Evolutionary conservation across 768 basidiomycete species (phyloP), one percentile per base, ranked within the genome.

Genomic region (Russula abietina): DNA sequence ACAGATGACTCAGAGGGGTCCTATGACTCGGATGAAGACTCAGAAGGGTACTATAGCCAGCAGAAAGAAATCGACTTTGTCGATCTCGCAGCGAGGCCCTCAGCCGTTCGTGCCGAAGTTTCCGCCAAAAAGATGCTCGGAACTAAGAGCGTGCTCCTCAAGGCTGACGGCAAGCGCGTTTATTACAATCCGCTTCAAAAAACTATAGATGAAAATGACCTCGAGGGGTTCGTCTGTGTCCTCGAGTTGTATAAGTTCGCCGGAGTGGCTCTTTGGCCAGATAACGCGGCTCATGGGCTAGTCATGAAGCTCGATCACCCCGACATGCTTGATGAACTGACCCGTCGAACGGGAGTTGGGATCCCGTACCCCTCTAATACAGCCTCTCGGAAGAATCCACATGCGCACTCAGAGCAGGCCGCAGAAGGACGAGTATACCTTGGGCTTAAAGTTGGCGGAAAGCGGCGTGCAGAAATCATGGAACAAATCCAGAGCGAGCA

Each of bases 381-480:
- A 66, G 78, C 71, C n/a, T n/a, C n/a, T n/a, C n/a, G n/a, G 16
- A 70, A 70, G 2, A 71, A 71, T 11, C 69, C 71, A 8, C 71
- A 73, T 22, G 60, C 67, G 14, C 68, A 28, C 62, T 63, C 45
- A 76, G 78, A 65, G 77, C 79, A 65, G 65, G 71, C 58, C 76
- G 78, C 68, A 76, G 72, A 68, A 51, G 53, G 22, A 38, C 62
- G 57, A 17, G 45, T 80, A 0, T 87, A 86, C 66, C 79, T 85
- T 19, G 84, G 85, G 0, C 74, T 87, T 46, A 80, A 79, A 59
- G 81, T 86, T 24, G 82, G 84, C 61, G 84, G 84, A n/a, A 84
- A 83, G 74, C 85, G 86, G 68, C 75, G 82, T 3, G 74, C 75
- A 36, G 12, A 36, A 17, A 83, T 85, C 66, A 74, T 85, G 10